Evolutionary conservation across 257 asterid species (phyloP), one percentile per base, ranked within the genome.

Genomic region (Ligustrum vulgare): DNA sequence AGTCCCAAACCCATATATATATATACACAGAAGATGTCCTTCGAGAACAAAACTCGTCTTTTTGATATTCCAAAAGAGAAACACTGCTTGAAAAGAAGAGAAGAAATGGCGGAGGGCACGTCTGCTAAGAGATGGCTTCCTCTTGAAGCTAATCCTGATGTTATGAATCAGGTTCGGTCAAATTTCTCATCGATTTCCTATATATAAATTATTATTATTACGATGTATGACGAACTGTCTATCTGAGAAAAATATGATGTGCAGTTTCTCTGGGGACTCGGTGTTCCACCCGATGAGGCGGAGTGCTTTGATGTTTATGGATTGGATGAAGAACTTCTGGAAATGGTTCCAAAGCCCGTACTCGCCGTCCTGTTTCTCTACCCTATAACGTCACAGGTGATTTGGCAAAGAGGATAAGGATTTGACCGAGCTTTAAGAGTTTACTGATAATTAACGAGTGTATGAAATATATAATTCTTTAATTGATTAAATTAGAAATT

Each of bases 271-370:
- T 91, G 96, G 96, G 98, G 98, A 28, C 97, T 92, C 75, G 99
- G 99, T 66, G 96, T 92, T 36, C 80, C 86, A 45, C 82, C 86
- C 22, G 86, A 81, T 1, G 92, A 89, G 89, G 96, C 87, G 11
- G 97, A 89, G 89, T 94, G 99, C 89, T 85, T 45, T 77, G 97
- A 95, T 87, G 99, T 95, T 64, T 91, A 88, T 78, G 99, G 99
- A 71, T 90, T 95, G 77, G 99, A 95, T 80, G 96, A 85, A 67
- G 98, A 90, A 56, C 96, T 93, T 63, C 58, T 95, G 88, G 98
- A 82, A 76, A 91, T 93, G 98, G 99, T 95, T 58, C 99, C 99
- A 0, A 84, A 90, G 89, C 99, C 98, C 11, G 97, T 92, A 20
- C 92, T 92, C 0, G 96, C 99, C 2, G 98, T 94, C 41, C 74